Conservation (phyloP, 2,329 filamentous ascomycete species). For the Pseudocercospora crystallina region DNA sequence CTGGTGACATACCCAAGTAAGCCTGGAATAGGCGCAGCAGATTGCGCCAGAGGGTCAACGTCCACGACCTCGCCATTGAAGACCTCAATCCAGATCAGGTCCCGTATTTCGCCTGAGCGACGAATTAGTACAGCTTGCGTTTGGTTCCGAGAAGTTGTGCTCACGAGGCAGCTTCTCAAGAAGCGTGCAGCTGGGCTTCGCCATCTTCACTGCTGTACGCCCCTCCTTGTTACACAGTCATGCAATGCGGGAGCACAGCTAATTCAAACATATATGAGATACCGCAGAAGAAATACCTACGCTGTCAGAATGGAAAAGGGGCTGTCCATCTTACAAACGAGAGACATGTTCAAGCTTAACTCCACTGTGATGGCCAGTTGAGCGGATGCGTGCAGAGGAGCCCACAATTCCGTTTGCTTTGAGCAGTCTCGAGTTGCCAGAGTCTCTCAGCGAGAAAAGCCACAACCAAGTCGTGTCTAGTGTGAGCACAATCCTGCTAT, state of each 20-base stretch:
- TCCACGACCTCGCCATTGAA: not conserved
- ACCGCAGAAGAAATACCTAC: too few species aligned
- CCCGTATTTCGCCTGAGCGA: conserved; percentile 7
- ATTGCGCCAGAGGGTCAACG: not conserved
- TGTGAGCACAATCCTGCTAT: not conserved
- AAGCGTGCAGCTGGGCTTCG: conserved; percentile 8
- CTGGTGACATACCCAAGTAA: not conserved
- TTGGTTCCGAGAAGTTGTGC: not conserved
- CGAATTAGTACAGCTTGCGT: not conserved
- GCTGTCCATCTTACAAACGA: conserved; percentile 3
- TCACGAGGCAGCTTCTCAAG: conserved; percentile 14
- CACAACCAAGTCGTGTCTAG: not conserved
- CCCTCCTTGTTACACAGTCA: not conserved
- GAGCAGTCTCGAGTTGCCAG: not conserved
- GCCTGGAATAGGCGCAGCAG: conserved; percentile 5
- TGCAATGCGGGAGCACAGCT: too few species aligned
- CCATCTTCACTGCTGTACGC: not conserved
- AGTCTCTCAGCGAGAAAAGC: not conserved
- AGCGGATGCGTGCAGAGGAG: conserved; percentile 4
- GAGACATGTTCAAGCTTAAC: not conserved
- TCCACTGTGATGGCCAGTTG: too few species aligned
- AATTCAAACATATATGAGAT: too few species aligned
- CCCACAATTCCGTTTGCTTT: conserved; percentile 7
- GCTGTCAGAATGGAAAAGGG: not conserved
- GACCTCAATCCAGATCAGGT: conserved; percentile 11